Conservation (phyloP, 2,329 filamentous ascomycete species). For the Fusarium incarnatum region DNA sequence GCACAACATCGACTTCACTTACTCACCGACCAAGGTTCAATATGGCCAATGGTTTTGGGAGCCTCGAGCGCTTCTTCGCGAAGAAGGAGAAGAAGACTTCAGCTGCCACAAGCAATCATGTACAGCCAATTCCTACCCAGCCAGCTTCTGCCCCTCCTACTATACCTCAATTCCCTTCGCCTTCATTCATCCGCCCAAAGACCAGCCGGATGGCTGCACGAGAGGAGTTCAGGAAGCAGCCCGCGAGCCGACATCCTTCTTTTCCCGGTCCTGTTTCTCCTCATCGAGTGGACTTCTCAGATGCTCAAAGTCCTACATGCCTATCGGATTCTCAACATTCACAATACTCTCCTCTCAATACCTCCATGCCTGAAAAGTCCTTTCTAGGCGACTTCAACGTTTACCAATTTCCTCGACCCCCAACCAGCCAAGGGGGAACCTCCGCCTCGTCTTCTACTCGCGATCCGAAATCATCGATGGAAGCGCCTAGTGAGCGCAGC, state of each 20-base stretch:
- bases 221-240: constrained; percentile 57
- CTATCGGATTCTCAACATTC: constrained; percentile 27
- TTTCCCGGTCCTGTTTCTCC: constrained; percentile 39
- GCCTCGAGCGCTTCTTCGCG: constrained; percentile 65
- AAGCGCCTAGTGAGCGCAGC: constrained; percentile 43
- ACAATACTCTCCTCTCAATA: constrained; percentile 41
- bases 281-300: constrained; percentile 27
- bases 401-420: constrained; percentile 54
- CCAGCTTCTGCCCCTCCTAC: constrained; percentile 37
- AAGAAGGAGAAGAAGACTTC: constrained; percentile 56
- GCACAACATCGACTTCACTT: constrained; percentile 39
- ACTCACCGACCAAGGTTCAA: constrained; percentile 46
- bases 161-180: constrained; percentile 60
- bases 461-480: constrained; percentile 37
- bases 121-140: constrained; percentile 38
- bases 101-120: constrained; percentile 40
- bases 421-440: constrained; percentile 44
- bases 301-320: constrained; percentile 20
- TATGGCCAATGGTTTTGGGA: constrained; percentile 62
- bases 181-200: constrained; percentile 68
- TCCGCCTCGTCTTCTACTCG: constrained; percentile 43
- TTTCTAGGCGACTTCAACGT: constrained; percentile 50
- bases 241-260: constrained; percentile 47
- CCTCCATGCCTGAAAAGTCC: constrained; percentile 44
- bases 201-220: constrained; percentile 67